Conservation (phyloP, 352 stramenopile genomes). For the Phytophthora cryptogea region DNA sequence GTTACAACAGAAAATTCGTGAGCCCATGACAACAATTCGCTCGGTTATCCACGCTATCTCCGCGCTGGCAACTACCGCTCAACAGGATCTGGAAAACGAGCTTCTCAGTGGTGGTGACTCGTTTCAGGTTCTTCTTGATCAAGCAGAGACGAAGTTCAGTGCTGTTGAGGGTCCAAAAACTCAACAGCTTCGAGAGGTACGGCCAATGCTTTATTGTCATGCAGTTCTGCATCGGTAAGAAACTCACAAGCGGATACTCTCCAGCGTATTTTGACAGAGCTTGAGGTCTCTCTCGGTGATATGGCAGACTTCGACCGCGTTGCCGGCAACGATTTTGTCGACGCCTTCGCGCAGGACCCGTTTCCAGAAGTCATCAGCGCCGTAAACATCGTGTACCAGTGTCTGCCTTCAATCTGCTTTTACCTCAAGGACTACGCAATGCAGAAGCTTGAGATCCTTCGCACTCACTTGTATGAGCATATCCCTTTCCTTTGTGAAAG, state of each 20-base stretch:
- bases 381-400: constrained; percentile 36
- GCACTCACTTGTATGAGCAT: constrained; percentile 32
- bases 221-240: background rate
- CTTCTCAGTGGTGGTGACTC: constrained; percentile 16
- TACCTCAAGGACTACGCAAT: constrained; percentile 45
- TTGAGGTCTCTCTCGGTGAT: constrained; percentile 50
- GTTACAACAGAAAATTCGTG: constrained; percentile 28
- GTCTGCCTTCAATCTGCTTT: constrained; percentile 51
- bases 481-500: constrained; percentile 49
- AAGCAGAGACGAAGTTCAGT: constrained; percentile 18
- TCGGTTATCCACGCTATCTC: constrained; percentile 30
- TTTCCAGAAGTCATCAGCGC: constrained; percentile 26
- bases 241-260: background rate
- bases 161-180: background rate
- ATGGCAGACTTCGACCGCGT: constrained; percentile 37
- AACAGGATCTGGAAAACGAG: constrained; percentile 32
- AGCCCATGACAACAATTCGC: constrained; percentile 34
- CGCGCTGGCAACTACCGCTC: constrained; percentile 17
- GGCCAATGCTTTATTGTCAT: background rate
- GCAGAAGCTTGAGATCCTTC: constrained; percentile 42
- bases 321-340: constrained; percentile 44
- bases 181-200: constrained; percentile 30
- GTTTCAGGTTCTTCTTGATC: constrained; percentile 39
- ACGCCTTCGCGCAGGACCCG: constrained; percentile 25
- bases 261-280: constrained; percentile 45